Evolutionary conservation across 257 asterid genomes (phyloP).

Genomic region (Fraxinus excelsior): DNA sequence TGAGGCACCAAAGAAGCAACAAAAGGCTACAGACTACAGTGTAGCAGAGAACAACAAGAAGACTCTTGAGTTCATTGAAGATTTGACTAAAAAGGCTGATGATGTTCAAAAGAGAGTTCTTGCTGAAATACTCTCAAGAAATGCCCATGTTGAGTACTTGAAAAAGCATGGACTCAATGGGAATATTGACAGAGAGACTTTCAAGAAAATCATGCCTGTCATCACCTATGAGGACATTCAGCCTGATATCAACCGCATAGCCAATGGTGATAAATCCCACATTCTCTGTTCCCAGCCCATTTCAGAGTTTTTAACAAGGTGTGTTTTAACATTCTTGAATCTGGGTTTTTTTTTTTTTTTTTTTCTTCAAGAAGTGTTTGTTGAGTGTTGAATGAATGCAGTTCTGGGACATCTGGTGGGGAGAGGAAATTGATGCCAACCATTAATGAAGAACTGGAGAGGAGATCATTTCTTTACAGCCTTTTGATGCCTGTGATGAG

Average conservation of each 20-base stretch:
- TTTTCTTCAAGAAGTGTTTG: background rate
- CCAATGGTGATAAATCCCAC: slow-evolving; percentile 37
- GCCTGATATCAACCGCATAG: slow-evolving; percentile 33
- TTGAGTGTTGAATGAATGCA: slow-evolving; percentile 4
- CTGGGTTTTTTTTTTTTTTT: background rate
- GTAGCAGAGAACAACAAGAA: slow-evolving; percentile 25
- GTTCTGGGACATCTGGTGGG: slow-evolving; percentile 44
- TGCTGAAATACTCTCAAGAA: slow-evolving; percentile 33
- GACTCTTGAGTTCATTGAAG: slow-evolving; percentile 37
- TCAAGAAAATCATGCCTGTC: slow-evolving; percentile 30
- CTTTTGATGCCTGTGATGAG: slow-evolving; percentile 49
- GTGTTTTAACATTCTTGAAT: background rate
- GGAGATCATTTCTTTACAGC: slow-evolving; percentile 40
- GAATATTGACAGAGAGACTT: slow-evolving; percentile 22
- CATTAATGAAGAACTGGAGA: slow-evolving; percentile 40
- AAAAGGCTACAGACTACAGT: background rate
- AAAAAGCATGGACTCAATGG: slow-evolving; percentile 33
- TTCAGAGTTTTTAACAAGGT: slow-evolving; percentile 43
- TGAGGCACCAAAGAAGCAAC: slow-evolving; percentile 26
- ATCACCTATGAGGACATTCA: slow-evolving; percentile 35
- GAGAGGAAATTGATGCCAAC: slow-evolving; percentile 50
- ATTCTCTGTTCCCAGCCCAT: slow-evolving; percentile 36
- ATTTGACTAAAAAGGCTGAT: slow-evolving; percentile 31
- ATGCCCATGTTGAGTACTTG: slow-evolving; percentile 34
- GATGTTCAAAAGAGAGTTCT: slow-evolving; percentile 33